phyloP scores from a whole-genome alignment of 495 filamentous ascomycete genomes.

The Penicillium verhagenii region DNA sequence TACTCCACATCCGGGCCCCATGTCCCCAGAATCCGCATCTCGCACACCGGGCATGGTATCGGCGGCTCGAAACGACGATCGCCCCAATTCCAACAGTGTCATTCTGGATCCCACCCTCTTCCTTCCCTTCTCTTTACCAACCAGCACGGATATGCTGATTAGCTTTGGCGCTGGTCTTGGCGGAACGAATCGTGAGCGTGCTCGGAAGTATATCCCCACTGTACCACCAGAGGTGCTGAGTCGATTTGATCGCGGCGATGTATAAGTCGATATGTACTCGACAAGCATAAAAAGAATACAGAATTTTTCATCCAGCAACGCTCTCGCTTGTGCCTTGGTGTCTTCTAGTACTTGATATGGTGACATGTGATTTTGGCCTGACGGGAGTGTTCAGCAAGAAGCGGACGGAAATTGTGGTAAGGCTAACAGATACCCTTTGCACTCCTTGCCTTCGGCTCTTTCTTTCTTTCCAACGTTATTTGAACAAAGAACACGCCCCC shows the following conservation, averaged over 20 bases:
- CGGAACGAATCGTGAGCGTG: slow-evolving; percentile 85
- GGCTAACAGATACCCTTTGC: too few species aligned
- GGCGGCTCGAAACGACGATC: slow-evolving; percentile 25
- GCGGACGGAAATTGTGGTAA: too few species aligned
- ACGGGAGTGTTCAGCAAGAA: too few species aligned
- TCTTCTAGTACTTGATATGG: too few species aligned
- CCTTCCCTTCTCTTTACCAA: slow-evolving; percentile 90
- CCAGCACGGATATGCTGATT: slow-evolving; percentile 95
- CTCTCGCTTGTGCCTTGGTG: too few species aligned
- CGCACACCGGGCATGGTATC: slow-evolving; percentile 20
- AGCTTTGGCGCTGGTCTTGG: slow-evolving; percentile 94
- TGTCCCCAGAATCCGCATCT: slow-evolving; percentile 30
- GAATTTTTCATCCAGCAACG: too few species aligned
- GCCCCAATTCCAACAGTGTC: slow-evolving; percentile 50
- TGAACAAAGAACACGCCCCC: too few species aligned
- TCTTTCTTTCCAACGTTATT: not conserved
- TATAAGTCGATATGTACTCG: not conserved
- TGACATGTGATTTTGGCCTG: too few species aligned
- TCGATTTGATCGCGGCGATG: slow-evolving; percentile 68
- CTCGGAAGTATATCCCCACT: slow-evolving; percentile 93
- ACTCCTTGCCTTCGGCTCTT: not conserved
- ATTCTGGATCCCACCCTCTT: slow-evolving; percentile 88
- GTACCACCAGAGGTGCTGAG: slow-evolving; percentile 91
- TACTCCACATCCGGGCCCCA: slow-evolving; percentile 19
- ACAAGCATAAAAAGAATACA: too few species aligned